A percentile compares a stretch with the other conserved stretches of the same genome.
These are phyloP conservation scores for Agrocybe pediades DNA, from an alignment of 768 basidiomycete genomes.

Conservation along the genomic window DNA sequence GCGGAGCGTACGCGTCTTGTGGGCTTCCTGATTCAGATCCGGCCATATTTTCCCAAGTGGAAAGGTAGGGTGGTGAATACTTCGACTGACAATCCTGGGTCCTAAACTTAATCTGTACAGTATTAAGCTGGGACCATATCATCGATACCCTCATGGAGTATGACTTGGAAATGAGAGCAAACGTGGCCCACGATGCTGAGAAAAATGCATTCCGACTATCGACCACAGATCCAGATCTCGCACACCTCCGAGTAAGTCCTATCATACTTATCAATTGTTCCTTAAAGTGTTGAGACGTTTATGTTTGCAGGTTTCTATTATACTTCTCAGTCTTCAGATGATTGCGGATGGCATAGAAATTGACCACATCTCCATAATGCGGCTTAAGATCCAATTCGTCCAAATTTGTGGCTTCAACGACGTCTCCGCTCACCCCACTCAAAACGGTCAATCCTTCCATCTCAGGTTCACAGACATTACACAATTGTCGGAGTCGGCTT, in stretches of 20 bases:
- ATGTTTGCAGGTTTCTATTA: slow-evolving; percentile 47
- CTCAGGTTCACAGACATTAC: slow-evolving; percentile 54
- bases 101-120: slow-evolving; percentile 35
- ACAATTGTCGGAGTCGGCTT: slow-evolving; percentile 41
- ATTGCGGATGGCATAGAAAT: slow-evolving; percentile 62
- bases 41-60: slow-evolving; percentile 70
- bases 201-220: slow-evolving; percentile 7
- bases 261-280: not conserved
- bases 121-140: slow-evolving; percentile 66
- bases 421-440: slow-evolving; percentile 45
- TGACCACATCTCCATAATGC: slow-evolving; percentile 53
- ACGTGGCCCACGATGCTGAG: not conserved
- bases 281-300: not conserved
- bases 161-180: slow-evolving; percentile 40
- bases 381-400: slow-evolving; percentile 59
- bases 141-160: slow-evolving; percentile 60
- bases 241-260: slow-evolving; percentile 43
- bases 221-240: slow-evolving; percentile 46
- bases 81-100: not conserved
- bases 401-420: slow-evolving; percentile 56
- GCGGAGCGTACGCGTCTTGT: slow-evolving; percentile 58
- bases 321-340: slow-evolving; percentile 66
- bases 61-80: slow-evolving; percentile 41
- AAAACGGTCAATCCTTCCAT: slow-evolving; percentile 50
- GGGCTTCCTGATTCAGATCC: slow-evolving; percentile 67